Conservation (phyloP, 2,329 filamentous ascomycete genomes). For the Fusarium nygamai region DNA sequence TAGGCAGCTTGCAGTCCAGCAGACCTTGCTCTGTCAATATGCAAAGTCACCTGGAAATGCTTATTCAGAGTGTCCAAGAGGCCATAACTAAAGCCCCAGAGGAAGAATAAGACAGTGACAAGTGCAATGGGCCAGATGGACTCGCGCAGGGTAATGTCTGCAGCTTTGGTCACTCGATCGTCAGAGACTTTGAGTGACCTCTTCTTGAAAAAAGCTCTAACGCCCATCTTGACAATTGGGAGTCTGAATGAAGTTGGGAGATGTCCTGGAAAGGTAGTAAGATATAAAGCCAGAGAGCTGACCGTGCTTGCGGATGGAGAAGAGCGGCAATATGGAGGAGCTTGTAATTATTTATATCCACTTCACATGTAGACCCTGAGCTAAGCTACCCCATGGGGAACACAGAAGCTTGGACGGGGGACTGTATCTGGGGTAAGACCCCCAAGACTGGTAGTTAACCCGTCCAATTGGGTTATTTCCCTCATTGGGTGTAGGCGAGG, state of each 20-base stretch:
- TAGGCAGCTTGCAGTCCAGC: conserved; percentile 62
- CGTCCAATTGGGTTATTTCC: background rate
- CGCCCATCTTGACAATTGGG: conserved; percentile 48
- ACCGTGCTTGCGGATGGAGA: background rate
- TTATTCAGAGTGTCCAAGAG: conserved; percentile 61
- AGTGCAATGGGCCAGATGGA: conserved; percentile 74
- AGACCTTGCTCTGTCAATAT: conserved; percentile 56
- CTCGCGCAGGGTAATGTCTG: conserved; percentile 70
- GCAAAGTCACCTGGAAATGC: conserved; percentile 58
- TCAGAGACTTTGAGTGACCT: conserved; percentile 58
- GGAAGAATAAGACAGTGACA: conserved; percentile 57
- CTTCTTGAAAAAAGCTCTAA: conserved; percentile 56
- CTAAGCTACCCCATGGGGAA: background rate
- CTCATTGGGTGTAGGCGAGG: background rate
- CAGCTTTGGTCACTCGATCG: conserved; percentile 53
- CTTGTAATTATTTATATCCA: background rate
- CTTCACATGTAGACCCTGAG: background rate
- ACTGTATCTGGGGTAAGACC: background rate
- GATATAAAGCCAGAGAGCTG: background rate
- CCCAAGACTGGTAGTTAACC: background rate
- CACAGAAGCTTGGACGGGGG: background rate
- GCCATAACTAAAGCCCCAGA: conserved; percentile 59
- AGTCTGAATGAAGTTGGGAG: background rate
- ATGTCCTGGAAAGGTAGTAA: too few relatives aligned
- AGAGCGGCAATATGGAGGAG: background rate